Conservation (phyloP, 257 asterid species). For the Anisodus tanguticus region DNA sequence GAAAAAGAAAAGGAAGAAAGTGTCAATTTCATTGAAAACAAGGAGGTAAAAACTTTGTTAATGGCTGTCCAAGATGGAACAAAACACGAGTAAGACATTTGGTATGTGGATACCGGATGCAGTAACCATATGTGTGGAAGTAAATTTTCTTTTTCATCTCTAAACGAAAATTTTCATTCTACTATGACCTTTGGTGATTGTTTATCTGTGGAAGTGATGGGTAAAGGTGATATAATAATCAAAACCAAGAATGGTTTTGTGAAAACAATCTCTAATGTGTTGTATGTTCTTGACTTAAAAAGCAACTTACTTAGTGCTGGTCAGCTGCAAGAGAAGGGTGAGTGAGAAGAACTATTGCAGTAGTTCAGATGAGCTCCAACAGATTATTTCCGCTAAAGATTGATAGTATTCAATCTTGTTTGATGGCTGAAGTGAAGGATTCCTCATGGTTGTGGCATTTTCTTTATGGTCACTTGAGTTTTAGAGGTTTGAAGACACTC, state of each 20-base stretch:
- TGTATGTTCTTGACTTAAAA: background rate
- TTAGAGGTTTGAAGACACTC: background rate
- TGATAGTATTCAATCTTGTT: background rate
- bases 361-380: background rate
- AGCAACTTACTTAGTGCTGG: background rate
- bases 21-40: background rate
- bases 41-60: background rate
- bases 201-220: background rate
- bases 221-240: background rate
- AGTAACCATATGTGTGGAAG: slow-evolving; percentile 17
- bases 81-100: background rate
- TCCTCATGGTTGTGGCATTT: slow-evolving; percentile 17
- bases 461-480: background rate
- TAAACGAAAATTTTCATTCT: background rate
- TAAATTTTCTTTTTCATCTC: background rate
- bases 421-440: background rate
- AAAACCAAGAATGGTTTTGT: too few relatives aligned
- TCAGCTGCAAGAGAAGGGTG: background rate
- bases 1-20: background rate
- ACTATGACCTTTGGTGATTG: background rate
- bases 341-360: background rate
- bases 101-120: background rate
- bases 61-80: background rate
- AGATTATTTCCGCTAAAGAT: background rate
- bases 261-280: background rate